These are phyloP conservation scores for Ogataea methylovora DNA, from an alignment of 805 yeast genomes.

Conservation along the genomic window DNA sequence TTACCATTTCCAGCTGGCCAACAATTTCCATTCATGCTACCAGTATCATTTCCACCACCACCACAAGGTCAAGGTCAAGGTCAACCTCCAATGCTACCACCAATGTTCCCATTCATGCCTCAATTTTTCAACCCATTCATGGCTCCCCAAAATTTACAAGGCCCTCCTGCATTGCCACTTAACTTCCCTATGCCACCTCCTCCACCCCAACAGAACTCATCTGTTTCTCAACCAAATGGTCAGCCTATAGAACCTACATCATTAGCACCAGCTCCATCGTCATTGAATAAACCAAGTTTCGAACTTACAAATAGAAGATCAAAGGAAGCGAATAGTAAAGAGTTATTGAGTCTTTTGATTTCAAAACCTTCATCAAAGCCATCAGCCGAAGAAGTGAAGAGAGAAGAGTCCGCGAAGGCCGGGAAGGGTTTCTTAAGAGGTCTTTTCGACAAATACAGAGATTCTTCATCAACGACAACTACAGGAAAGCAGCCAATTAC, in stretches of 20 bases:
- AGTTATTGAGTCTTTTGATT: conserved; percentile 22
- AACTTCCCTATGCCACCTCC: conserved; percentile 8
- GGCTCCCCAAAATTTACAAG: conserved; percentile 9
- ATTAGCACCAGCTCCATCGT: conserved; percentile 23
- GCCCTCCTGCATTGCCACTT: conserved; percentile 5
- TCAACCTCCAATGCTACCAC: conserved; percentile 7
- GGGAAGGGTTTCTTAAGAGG: conserved; percentile 11
- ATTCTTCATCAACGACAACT: conserved; percentile 1
- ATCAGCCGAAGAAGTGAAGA: background rate
- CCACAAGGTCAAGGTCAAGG: conserved; percentile 10
- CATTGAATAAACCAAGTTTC: conserved; percentile 25
- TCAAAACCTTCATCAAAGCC: conserved; percentile 8
- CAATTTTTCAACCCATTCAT: conserved; percentile 20
- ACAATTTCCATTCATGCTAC: conserved; percentile 4
- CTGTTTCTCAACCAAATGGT: conserved; percentile 4
- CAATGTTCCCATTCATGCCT: conserved; percentile 9
- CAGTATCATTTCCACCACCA: conserved; percentile 5
- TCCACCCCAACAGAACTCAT: conserved; percentile 7
- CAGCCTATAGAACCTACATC: conserved; percentile 4
- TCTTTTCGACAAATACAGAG: conserved; percentile 10
- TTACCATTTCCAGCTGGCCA: conserved; percentile 2
- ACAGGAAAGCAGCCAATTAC: conserved; percentile 1
- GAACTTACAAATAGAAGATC: conserved; percentile 18
- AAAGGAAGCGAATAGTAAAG: conserved; percentile 25
- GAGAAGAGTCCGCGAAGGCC: conserved; percentile 1